These are phyloP conservation scores for Inosperma sp. DNA, from an alignment of 768 basidiomycete species.

Conservation along the genomic window DNA sequence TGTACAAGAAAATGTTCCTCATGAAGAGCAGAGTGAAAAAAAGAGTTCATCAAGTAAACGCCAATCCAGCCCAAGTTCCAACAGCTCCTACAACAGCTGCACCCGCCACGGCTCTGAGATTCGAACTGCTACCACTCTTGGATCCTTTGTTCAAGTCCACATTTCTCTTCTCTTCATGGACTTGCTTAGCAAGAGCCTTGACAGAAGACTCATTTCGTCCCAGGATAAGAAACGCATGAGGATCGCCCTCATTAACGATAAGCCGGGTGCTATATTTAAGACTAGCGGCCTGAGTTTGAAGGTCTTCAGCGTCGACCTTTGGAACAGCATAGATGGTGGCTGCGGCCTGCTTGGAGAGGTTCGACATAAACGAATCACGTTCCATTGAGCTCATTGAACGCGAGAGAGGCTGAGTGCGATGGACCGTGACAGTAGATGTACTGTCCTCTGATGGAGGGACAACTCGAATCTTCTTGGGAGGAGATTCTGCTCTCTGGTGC, in stretches of 20 bases:
- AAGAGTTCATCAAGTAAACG: constrained; percentile 34
- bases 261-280: constrained; percentile 42
- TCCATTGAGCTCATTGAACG: constrained; percentile 52
- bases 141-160: constrained; percentile 10
- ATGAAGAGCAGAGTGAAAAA: neutral
- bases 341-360: constrained; percentile 37
- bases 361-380: constrained; percentile 46
- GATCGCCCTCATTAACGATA: constrained; percentile 34
- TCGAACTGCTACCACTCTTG: constrained; percentile 11
- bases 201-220: constrained; percentile 48
- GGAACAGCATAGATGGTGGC: constrained; percentile 50
- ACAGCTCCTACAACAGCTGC: constrained; percentile 60
- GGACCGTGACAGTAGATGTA: constrained; percentile 1
- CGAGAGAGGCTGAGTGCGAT: constrained; percentile 29
- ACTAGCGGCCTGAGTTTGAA: constrained; percentile 26
- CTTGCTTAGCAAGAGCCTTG: constrained; percentile 33
- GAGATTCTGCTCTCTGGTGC: constrained; percentile 33
- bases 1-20: neutral
- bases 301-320: constrained; percentile 38
- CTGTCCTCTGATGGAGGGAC: constrained; percentile 12
- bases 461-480: constrained; percentile 15
- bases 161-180: constrained; percentile 29
- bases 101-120: constrained; percentile 44
- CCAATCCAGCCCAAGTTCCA: constrained; percentile 55
- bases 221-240: constrained; percentile 47